Evolutionary conservation across 2,329 filamentous ascomycete genomes (phyloP), one percentile per base, ranked within the genome.

Genomic region (Cercospora citrullina): DNA sequence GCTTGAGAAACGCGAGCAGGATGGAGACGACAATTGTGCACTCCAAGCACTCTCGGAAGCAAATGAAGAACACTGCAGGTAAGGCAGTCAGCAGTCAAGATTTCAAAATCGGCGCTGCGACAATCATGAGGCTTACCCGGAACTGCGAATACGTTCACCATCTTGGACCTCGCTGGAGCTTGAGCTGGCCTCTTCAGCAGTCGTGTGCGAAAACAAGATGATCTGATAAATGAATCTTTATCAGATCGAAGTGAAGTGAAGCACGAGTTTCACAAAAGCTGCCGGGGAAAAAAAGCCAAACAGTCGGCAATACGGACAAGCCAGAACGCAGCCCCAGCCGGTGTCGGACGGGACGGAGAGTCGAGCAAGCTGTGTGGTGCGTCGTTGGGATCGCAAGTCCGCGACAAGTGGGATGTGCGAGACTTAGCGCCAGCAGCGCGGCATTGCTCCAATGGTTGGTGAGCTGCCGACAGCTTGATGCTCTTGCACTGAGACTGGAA

Each of bases 1-100:
- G 91, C 79, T 94, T 95, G 67, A 96, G 82, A 78, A 95, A 96
- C 23, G 92, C 88, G 48, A 96, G 86, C 36, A 96, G 84, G n/a
- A 96, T 90, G 0, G 93, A 94, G 70, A 96, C 88, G 74, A 96
- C 91, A 76, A 96, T 93, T 75, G 87, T 89, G 0, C 90, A 91
- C 83, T 96, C 93, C 59, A 96, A 83, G 51, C 89, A 88, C 81
- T 96, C 93, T 76, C 93, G 89, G 78, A 96, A 95, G 81, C 92
- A 89, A 78, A 97, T 91, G 82, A 97, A 94, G 83, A 96, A 96
- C 65, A 96, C 87, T 84, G 69, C 18, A 45, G 10, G 28, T 10
- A 18, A 8, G 2, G 26, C 62, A 30, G 63, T 70, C 63, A 66
- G 57, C 39, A 28, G 23, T 36, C 26, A 16, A 55, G 21, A 31